Evolutionary conservation across 2,329 filamentous ascomycete species (phyloP), one percentile per base, ranked within the genome.

Genomic region (Neurospora sp.): DNA sequence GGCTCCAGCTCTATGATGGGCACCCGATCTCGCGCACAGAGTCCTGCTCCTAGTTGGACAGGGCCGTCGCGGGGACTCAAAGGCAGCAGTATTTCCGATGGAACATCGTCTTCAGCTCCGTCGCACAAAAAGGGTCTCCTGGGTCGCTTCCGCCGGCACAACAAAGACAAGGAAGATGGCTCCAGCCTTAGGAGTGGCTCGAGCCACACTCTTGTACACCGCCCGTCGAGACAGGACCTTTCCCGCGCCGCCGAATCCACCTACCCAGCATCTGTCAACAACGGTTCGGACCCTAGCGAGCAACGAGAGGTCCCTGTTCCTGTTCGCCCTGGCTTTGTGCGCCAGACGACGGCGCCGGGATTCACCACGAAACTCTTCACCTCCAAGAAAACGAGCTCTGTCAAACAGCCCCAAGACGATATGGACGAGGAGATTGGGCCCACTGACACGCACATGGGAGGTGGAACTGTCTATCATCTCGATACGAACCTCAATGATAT

Each of bases 401-500:
- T 81, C 28, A 83, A 84, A 69, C 77, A 78, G 38, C 17, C 67
- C 6, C 78, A 81, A 23, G 86, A 88, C 72, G 88, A 83, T 71
- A 81, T 77, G 72, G 89, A 84, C 77, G 89, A 88, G 77, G 83
- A 82, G 28, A 87, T 87, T 72, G 87, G 86, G 3, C 87, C 86
- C 0, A 88, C 85, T 8, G 87, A 90, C 71, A 86, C 85, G 74
- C 76, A 80, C 23, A 76, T 77, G 66, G 82, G 69, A 68, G 81
- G 84, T 57, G 86, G 86, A 57, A 87, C 86, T 12, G 80, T 93
- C 66, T 97, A 91, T 80, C 87, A 87, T 76, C 87, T 98, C 36
- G 95, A 98, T 79, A 96, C 92, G 1, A 91, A 98, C 77, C 86
- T 98, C 66, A 88, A 89, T 70, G 88, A 97, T 75, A 96, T 99